Base-by-base conservation (phyloP, 2,329 filamentous ascomycete genomes). In the Cercospora sesami region DNA sequence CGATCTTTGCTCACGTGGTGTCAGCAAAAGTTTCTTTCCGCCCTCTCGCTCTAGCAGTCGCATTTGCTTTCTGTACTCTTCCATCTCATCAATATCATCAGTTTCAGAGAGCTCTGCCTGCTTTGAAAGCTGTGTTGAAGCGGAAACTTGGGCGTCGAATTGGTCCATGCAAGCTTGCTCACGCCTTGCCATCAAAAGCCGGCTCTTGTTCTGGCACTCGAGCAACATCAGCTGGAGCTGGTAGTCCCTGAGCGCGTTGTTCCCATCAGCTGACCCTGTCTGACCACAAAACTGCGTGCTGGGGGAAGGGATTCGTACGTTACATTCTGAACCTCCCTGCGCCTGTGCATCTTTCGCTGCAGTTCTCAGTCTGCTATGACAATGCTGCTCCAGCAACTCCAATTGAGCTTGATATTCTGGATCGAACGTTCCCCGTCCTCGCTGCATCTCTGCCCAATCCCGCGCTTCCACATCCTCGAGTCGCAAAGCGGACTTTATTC, bases 391-490 rank as follows among this genome's bases (percentile, higher is more conserved):
- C 33, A 39, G 33, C 14, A 39, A 7, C 33, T 39, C 33, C 33
- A 39, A 39, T 16, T 39, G 33, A 39, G 33, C 14, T 42, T 42
- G 36, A 7, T 42, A 42, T 9, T 42, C 16, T 42, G 5, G 16
- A 8, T 42, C 36, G 16, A 8, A 42, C 9, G 1, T n/a, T 3
- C 5, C 36, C 3, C 3, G 36, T 42, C 36, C 36, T 42, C 36
- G 36, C 16, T 42, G 39, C 70, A 73, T 73, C 64, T 76, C 74
- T 39, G 69, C 67, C 73, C 73, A 72, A 31, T 77, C 75, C 57
- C 60, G 68, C 74, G 59, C 65, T 65, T 75, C 74, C 4, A 78
- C 75, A 53, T 68, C 68, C 64, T 72, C 68, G 16, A 71, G 62
- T 16, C 63, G 31, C 70, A 74, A 68, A 26, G 77, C 75, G 45